Evolutionary conservation across 305 asterid genomes (phyloP), one percentile per base, ranked within the genome.

Genomic region (Fraxinus nigra): DNA sequence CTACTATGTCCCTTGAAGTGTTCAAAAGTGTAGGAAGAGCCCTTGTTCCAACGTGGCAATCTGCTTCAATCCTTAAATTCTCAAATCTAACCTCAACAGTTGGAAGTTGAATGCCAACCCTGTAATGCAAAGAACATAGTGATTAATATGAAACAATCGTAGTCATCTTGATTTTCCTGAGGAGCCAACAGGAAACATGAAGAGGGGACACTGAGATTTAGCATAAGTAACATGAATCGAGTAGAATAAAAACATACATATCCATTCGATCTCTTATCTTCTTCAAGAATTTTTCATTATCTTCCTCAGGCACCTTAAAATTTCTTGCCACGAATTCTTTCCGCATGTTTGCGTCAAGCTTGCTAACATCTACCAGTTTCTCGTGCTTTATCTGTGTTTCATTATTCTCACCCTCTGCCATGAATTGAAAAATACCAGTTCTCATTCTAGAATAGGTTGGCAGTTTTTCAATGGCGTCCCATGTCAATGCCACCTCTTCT

Each of bases 301-400:
- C 99, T 86, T 95, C 99, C 85, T 94, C 99, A 0, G 99, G 97
- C 83, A 95, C 98, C 87, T 83, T 89, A 61, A 95, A 91, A 77
- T 91, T 81, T 30, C 94, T 87, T 76, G 91, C 97, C 6, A 94
- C 92, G 85, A 95, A 95, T 14, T 93, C 90, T 82, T 91, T 97
- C 16, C 92, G 84, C 3, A 91, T 90, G 69, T 86, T 89, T 65
- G 79, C 54, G 81, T 90, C 97, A 33, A 95, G 90, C 51, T 93
- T 91, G 61, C 97, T 81, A 0, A 93, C 97, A 80, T 95, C 98
- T 14, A 95, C 91, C 48, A 69, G 38, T 14, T 92, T 97, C 80
- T 79, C 85, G 33, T 90, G 96, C 16, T 86, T 86, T 3, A 87
- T 87, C 80, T 80, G 88, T 40, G 59, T 79, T 11, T 78, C 89